phyloP scores from a whole-genome alignment of 73 alveolate species.

The Paraurostyla sp. region DNA sequence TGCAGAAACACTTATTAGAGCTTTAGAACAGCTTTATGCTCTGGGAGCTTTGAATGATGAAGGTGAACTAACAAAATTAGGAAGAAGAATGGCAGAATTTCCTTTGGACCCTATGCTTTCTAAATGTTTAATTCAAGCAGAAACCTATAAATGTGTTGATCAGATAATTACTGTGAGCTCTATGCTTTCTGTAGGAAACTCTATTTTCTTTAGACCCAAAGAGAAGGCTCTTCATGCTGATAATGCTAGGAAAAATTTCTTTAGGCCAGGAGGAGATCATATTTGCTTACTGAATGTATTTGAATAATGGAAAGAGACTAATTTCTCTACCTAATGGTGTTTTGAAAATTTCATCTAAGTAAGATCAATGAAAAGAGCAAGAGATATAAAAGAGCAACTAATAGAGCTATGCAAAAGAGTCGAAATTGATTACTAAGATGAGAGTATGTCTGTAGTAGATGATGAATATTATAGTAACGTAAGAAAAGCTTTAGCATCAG shows the following conservation, averaged over 20 bases:
- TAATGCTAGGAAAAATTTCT: conserved; percentile 96
- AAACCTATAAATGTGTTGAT: conserved; percentile 96
- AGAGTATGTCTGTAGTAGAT: conserved; percentile 69
- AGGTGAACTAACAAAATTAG: conserved; percentile 99
- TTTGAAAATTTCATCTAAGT: conserved; percentile 97
- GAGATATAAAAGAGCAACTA: conserved; percentile 98
- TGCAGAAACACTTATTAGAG: conserved; percentile 94
- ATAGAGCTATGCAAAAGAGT: conserved; percentile 96
- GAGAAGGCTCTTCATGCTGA: conserved; percentile 97
- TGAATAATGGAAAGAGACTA: conserved; percentile 99
- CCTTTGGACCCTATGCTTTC: conserved; percentile 99
- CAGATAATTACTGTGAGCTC: conserved; percentile 95
- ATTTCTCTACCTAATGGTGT: conserved; percentile 95
- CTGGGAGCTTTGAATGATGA: conserved; percentile 99
- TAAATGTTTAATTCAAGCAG: conserved; percentile 90
- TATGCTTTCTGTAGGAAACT: conserved; percentile 98
- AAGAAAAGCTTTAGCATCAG: conserved; percentile 93
- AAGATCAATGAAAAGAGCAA: conserved; percentile 98
- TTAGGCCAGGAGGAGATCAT: conserved; percentile 99
- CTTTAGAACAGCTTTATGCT: conserved; percentile 98
- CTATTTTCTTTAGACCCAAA: conserved; percentile 97
- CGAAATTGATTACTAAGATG: conserved; percentile 86
- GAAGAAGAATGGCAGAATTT: conserved; percentile 99
- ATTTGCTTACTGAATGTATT: conserved; percentile 96
- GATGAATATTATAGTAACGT: conserved; percentile 86